Evolutionary conservation across 2,329 filamentous ascomycete genomes (phyloP).

Genomic region (Ophiostoma sp.): DNA sequence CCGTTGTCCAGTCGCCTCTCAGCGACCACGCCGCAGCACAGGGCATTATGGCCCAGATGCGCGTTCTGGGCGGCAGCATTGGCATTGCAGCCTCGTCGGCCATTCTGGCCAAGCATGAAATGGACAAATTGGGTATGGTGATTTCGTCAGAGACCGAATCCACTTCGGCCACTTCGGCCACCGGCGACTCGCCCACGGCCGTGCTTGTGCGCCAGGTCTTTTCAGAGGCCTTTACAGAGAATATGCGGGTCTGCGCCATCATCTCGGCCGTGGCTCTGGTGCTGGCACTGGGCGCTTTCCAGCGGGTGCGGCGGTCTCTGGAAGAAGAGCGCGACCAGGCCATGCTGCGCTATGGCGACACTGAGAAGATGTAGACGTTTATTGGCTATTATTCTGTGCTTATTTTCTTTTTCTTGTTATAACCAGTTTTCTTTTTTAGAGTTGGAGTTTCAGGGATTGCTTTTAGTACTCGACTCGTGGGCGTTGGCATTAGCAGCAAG

Average conservation of each 20-base stretch:
- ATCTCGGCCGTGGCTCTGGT: slow-evolving; percentile 41
- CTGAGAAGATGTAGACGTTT: neutral
- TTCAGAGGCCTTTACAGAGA: slow-evolving; percentile 36
- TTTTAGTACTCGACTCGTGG: too few relatives aligned
- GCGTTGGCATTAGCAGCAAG: neutral
- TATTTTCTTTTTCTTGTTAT: neutral
- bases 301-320: slow-evolving; percentile 28
- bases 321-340: neutral
- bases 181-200: slow-evolving; percentile 29
- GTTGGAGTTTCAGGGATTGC: neutral
- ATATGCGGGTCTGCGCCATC: slow-evolving; percentile 37
- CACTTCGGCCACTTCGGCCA: slow-evolving; percentile 28
- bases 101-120: slow-evolving; percentile 38
- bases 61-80: slow-evolving; percentile 50
- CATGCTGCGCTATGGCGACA: neutral
- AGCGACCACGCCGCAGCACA: slow-evolving; percentile 45
- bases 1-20: slow-evolving; percentile 39
- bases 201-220: slow-evolving; percentile 38
- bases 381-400: too few relatives aligned
- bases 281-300: slow-evolving; percentile 39
- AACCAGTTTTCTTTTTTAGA: neutral
- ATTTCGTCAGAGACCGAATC: slow-evolving; percentile 30
- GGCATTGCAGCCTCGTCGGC: slow-evolving; percentile 51
- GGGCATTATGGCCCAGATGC: slow-evolving; percentile 47
- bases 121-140: slow-evolving; percentile 31